Percentiles rank a stretch among this genome's conserved stretches.
Evolutionary conservation across 371 early-diverging fungal species (phyloP).

Genomic region (Mortierella sp.): DNA sequence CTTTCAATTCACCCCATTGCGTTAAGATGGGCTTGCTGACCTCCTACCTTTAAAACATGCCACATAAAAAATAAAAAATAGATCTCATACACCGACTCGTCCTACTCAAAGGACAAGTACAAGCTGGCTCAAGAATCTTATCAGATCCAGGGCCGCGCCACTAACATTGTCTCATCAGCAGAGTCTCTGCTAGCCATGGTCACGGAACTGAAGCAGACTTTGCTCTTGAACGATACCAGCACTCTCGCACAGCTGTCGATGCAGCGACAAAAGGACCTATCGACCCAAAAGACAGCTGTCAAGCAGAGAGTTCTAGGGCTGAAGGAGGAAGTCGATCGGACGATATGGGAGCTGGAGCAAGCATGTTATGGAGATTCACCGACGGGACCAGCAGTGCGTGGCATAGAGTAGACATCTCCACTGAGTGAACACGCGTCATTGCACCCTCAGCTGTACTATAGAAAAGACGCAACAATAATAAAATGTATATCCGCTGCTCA

Average conservation of each 20-base stretch:
- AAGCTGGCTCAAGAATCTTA: slow-evolving; percentile 80
- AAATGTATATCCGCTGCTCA: too few species aligned
- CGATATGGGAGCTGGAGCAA: slow-evolving; percentile 52
- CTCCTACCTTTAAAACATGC: too few species aligned
- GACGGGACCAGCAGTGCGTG: too few species aligned
- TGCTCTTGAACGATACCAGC: slow-evolving; percentile 75
- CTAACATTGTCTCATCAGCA: slow-evolving; percentile 76
- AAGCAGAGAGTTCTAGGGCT: slow-evolving; percentile 50
- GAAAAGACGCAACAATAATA: too few species aligned
- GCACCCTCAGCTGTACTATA: not conserved
- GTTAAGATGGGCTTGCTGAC: not conserved
- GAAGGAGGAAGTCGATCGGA: slow-evolving; percentile 51
- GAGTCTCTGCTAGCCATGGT: slow-evolving; percentile 75
- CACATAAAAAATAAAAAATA: not conserved
- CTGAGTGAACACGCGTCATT: too few species aligned
- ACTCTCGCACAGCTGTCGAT: slow-evolving; percentile 63
- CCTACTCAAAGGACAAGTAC: slow-evolving; percentile 74
- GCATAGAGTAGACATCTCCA: too few species aligned
- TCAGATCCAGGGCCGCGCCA: slow-evolving; percentile 75
- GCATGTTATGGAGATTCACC: slow-evolving; percentile 19
- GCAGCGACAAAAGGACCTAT: slow-evolving; percentile 31
- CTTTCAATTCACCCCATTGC: not conserved
- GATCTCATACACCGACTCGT: slow-evolving; percentile 32
- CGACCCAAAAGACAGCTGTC: slow-evolving; percentile 49
- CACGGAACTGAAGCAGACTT: slow-evolving; percentile 73